Evolutionary conservation across 192 early-diverging fungal genomes (phyloP), one percentile per base, ranked within the genome.

Genomic region (Backusella psychrophila): DNA sequence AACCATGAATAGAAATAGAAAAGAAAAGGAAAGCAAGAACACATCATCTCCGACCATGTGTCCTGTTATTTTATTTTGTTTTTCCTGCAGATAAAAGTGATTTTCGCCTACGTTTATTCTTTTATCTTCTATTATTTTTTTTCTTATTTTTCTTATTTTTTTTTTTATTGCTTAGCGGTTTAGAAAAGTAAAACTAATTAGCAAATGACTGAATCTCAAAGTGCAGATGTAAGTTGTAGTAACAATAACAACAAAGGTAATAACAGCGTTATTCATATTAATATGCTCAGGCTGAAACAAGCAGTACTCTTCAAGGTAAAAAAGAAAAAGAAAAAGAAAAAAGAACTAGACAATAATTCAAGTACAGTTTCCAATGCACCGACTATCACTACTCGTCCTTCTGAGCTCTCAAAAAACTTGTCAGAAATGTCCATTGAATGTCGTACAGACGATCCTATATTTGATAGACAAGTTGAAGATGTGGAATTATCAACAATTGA

Each of bases 381-480:
- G 3, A 59, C 14, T 59, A 59, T 59, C 23, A 26, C 56, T 11
- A 63, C 56, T 63, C 56, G 56, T 12, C 56, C 56, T 29, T 23
- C 21, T 63, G 56, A 29, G 41, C 36, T 69, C n/a, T 23, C n/a
- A 41, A 35, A 38, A 21, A 39, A 15, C 38, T 21, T 69, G 38
- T 39, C 68, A 23, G 68, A 69, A 38, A 69, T 69, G 68, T 23
- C 68, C 12, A 69, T 69, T 14, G 68, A 69, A 1, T 69, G 68
- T 69, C n/a, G 36, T 38, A 35, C 68, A 69, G 68, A 69, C 19
- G 36, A 69, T 38, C 34, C 68, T 7, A 26, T 39, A 23, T 23
- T 38, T 36, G 38, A 41, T 23, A 23, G 38, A 38, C 35, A 69
- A 23, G 2, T 21, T 11, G n/a, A 38, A 9, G 36, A 38, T 12